A percentile compares a stretch with the other conserved stretches of the same genome.
These are phyloP conservation scores for Arachnomyces sp. DNA, from an alignment of 2,329 filamentous ascomycete genomes.

Conservation along the genomic window DNA sequence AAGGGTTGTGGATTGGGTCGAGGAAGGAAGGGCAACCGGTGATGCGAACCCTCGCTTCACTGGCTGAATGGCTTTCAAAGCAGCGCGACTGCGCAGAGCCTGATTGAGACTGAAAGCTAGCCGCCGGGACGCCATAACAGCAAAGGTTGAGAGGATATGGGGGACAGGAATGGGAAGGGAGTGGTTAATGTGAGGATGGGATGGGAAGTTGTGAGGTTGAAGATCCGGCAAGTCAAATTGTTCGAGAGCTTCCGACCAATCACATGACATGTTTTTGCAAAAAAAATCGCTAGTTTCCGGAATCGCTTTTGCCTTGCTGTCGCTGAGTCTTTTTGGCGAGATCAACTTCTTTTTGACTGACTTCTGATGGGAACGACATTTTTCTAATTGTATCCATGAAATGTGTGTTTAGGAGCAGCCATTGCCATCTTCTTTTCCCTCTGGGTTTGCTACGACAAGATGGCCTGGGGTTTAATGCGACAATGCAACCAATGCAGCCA, in stretches of 20 bases:
- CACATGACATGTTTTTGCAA: conserved; percentile 39
- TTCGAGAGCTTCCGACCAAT: conserved; percentile 36
- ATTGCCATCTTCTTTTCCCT: no score
- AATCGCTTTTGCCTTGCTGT: no score
- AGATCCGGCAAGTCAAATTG: conserved; percentile 39
- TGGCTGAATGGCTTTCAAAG: conserved; percentile 68
- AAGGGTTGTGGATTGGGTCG: conserved; percentile 92
- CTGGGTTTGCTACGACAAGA: no score
- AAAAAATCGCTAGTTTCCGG: conserved; percentile 17
- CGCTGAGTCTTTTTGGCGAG: no score
- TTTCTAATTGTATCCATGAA: no score
- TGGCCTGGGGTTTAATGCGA: no score
- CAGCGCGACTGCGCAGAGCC: conserved; percentile 79
- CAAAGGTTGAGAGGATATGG: conserved; percentile 26
- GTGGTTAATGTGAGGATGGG: conserved; percentile 37
- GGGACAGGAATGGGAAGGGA: conserved; percentile 41
- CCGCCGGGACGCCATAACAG: conserved; percentile 87
- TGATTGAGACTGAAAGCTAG: conserved; percentile 90
- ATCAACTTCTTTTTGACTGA: no score
- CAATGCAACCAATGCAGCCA: no score
- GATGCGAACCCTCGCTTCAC: conserved; percentile 85
- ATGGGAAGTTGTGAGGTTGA: conserved; percentile 29
- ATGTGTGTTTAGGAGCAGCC: no score
- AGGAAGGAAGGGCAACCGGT: conserved; percentile 63
- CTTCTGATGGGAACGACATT: no score